Evolutionary conservation across 306 rosid species (phyloP), one percentile per base, ranked within the genome.

Genomic region (Alnus rubra): DNA sequence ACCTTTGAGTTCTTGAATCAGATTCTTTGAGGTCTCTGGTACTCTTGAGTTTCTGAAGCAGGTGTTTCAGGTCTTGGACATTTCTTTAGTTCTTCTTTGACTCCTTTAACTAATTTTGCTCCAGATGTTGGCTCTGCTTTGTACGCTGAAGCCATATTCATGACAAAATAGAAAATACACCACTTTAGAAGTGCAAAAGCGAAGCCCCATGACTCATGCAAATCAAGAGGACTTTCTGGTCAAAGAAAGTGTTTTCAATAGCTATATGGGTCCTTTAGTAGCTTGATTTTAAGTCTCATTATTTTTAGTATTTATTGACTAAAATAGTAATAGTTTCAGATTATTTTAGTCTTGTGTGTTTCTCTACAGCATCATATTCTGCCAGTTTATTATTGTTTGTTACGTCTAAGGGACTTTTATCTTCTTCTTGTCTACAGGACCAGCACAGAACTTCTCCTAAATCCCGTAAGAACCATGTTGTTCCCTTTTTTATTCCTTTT

Each of bases 391-490:
- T 39, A 75, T 31, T 28, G 30, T 70, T 69, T 37, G 19, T 63
- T 71, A 18, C 59, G 9, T 39, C 42, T 31, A 35, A 19, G 33
- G 70, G 73, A 33, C 64, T 70, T 80, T 60, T 35, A 63, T 68
- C 72, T 51, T 56, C 79, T 72, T 68, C 78, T 15, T 72, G 58
- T 80, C 72, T 91, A 88, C 96, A 95, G 98, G 94, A 91, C 97
- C 71, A 93, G 98, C 80, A 85, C 88, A 35, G 99, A 95, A 78
- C 97, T 93, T 64, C 89, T 95, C 58, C 92, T 95, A 65, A 95
- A 95, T 88, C 91, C 98, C 1, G 98, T 95, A 89, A 90, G 93
- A 82, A 68, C 74, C 73, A 54, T 84, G 9, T 72, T 71, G 23
- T 77, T 71, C 11, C 4, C 65, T 19, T 6, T 52, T 15, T 55